A percentile compares a stretch with the other conserved stretches of the same genome.
These are phyloP conservation scores for Boletus rubroflammeus DNA, from an alignment of 768 basidiomycete genomes.

Conservation along the genomic window DNA sequence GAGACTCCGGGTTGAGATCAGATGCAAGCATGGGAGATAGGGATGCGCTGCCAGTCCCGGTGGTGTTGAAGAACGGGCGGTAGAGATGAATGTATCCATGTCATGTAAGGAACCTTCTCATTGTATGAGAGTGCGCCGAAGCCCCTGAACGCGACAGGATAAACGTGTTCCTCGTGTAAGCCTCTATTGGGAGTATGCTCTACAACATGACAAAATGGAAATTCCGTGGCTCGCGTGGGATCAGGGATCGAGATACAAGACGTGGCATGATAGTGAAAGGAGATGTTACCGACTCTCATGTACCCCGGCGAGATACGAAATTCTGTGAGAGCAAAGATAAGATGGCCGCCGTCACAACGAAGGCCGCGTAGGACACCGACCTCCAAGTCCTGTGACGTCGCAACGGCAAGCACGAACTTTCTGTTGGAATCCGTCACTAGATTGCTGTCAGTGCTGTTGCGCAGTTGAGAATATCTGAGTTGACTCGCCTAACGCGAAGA, in stretches of 20 bases:
- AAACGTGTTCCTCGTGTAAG: neutral
- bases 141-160: neutral
- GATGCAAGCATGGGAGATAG: neutral
- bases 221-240: no score
- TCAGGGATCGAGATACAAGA: no score
- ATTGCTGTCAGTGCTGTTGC: neutral
- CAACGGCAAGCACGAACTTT: constrained; percentile 81
- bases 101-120: neutral
- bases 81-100: neutral
- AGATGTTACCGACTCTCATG: constrained; percentile 9
- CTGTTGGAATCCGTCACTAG: constrained; percentile 79
- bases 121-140: neutral
- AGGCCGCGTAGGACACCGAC: neutral
- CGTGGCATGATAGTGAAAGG: neutral
- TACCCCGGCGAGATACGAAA: constrained; percentile 30
- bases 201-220: neutral
- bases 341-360: neutral
- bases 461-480: neutral
- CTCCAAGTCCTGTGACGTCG: constrained; percentile 73
- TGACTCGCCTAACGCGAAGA: constrained; percentile 69
- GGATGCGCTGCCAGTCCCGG: neutral
- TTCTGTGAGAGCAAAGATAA: constrained; percentile 15
- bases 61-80: neutral
- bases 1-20: neutral
- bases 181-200: neutral